A percentile compares a stretch with the other conserved stretches of the same genome.
Conservation (phyloP, 306 rosid genomes). For the Lotus japonicus region DNA sequence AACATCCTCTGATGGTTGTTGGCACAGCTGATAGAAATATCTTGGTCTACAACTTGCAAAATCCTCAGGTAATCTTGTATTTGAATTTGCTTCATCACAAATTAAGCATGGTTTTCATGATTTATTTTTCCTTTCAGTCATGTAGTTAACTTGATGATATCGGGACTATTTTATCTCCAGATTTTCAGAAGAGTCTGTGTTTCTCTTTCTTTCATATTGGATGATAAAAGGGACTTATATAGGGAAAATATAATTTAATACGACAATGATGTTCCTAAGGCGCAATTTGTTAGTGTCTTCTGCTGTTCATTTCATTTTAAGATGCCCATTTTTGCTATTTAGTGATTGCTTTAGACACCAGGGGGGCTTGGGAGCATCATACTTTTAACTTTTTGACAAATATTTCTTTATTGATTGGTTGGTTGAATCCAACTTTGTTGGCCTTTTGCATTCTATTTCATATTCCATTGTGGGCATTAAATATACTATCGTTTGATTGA, state of each 20-base stretch:
- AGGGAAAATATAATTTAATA: too few relatives aligned
- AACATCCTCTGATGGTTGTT: slow-evolving; percentile 88
- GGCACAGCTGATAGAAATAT: slow-evolving; percentile 94
- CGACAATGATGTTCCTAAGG: not conserved
- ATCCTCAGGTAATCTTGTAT: slow-evolving; percentile 62
- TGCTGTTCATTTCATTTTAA: not conserved
- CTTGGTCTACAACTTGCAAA: slow-evolving; percentile 79
- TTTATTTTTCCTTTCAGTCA: not conserved
- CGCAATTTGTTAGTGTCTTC: not conserved
- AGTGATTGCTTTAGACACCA: too few relatives aligned
- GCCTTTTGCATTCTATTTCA: not conserved
- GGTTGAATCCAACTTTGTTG: not conserved
- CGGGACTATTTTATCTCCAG: not conserved
- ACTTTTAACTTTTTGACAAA: not conserved
- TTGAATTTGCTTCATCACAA: slow-evolving; percentile 1
- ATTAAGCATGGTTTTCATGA: not conserved
- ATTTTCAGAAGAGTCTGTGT: not conserved
- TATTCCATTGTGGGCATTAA: not conserved
- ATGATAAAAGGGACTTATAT: not conserved
- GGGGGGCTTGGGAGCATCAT: not conserved
- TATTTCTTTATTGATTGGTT: not conserved
- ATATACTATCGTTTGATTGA: not conserved
- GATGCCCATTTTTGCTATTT: not conserved
- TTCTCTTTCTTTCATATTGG: not conserved
- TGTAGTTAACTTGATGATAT: not conserved